Evolutionary conservation across 2,329 filamentous ascomycete genomes (phyloP), one percentile per base, ranked within the genome.

Genomic region (Daldinia eschscholtzii): DNA sequence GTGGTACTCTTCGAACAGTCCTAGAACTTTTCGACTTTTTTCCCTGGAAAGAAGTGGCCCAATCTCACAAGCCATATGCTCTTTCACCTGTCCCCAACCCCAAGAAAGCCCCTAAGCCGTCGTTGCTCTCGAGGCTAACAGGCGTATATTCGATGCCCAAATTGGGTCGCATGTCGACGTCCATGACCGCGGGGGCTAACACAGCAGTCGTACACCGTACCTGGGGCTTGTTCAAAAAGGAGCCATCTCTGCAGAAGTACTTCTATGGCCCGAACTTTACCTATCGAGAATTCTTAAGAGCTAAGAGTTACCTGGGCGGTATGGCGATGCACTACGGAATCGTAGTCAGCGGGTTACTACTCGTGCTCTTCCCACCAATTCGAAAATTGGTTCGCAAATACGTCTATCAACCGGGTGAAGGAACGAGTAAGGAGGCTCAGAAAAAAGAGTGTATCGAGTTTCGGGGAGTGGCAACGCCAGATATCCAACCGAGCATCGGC

Each of bases 1-100:
- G 89, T n/a, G 90, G 90, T 53, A 91, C 92, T 1, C 80, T 94
- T 4, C 84, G 87, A 37, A 94, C 93, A 0, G 82, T 89, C 3
- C 79, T 98, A 13, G 85, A 77, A 53, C 71, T 89, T 23, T 82
- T 89, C 64, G 88, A 91, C 28, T 78, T 79, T 52, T 89, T 85
- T 74, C 80, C 81, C 23, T 57, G 87, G 18, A 79, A 81, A 55
- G 81, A 89, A 59, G 71, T 91, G 5, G 76, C 74, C 13, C 80
- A 79, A 2, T 80, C 85, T 1, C 76, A 81, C 61, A 76, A 78
- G 26, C 88, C 89, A 13, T 91, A 85, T 74, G 84, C 85, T 0
- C 78, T 88, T 9, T 91, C 88, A 0, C 89, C 89, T 0, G 76
- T 89, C 12, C 81, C 84, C 2, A 84, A 85, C 58, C 73, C 80